Evolutionary conservation across 495 filamentous ascomycete genomes (phyloP), one percentile per base, ranked within the genome.

Genomic region (Tuber melanosporum): DNA sequence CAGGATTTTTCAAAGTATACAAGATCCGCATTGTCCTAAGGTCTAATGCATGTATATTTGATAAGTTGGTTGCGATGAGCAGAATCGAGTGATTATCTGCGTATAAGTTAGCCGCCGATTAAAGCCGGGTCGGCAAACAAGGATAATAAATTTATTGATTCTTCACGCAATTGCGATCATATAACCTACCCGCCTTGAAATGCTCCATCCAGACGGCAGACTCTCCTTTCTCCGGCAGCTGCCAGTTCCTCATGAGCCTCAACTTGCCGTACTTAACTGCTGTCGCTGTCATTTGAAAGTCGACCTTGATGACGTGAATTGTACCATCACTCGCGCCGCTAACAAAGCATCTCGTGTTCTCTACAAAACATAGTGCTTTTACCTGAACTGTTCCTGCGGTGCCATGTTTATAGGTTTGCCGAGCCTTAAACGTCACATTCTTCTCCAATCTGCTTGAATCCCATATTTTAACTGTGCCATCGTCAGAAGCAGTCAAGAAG

Each of bases 401-500:
- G 1, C 88, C 88, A 84, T 97, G 93, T 75, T 86, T 90, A 84
- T 96, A 90, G 0, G 92, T 98, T 81, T 95, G 93, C n/a, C 96
- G 88, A 19, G 94, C 92, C 66, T 93, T 89, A 82, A 97, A 92
- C 0, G 91, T 91, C 66, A 98, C 86, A 83, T 97, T 98, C 57
- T 92, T 90, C 83, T 99, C 96, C 7, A 99, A 86, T 47, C 96
- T 89, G 39, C 89, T 89, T 17, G 93, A 91, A 84, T 99, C 96
- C 96, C 96, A 99, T 14, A 99, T 88, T 81, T 93, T 96, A 62
- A 97, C 93, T 22, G 89, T 91, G 15, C 94, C 92, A 85, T 99
- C 96, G 84, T 98, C 94, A 19, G 94, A 94, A 8, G 88, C 95
- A 0, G 95, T 98, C 43, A 95, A 88, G 84, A 99, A 99, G 86